A percentile compares a stretch with the other conserved stretches of the same genome.
phyloP scores from a whole-genome alignment of 2,329 filamentous ascomycete species.

The Malbranchea zuffiana region DNA sequence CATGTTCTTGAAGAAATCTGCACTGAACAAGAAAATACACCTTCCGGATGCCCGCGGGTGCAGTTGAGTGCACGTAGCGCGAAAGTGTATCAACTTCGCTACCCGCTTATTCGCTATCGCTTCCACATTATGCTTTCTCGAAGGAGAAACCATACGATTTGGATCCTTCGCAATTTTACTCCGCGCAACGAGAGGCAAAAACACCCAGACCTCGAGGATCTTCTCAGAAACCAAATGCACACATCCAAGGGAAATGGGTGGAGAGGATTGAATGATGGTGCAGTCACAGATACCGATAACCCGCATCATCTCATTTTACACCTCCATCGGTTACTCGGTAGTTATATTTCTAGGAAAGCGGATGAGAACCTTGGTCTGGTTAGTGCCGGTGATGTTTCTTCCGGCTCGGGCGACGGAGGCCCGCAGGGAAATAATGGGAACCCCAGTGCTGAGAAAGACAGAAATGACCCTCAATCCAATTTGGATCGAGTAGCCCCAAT shows the following conservation, averaged over 20 bases:
- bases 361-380: too few species aligned
- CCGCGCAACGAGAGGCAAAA: constrained; percentile 13
- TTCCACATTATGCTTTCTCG: constrained; percentile 25
- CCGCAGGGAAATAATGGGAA: too few species aligned
- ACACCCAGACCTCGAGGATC: constrained; percentile 17
- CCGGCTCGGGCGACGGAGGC: too few species aligned
- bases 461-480: too few species aligned
- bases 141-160: constrained; percentile 23
- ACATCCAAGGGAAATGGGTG: constrained; percentile 29
- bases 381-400: too few species aligned
- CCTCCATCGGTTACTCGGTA: constrained; percentile 11
- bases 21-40: constrained; percentile 17
- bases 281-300: constrained; percentile 24
- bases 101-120: constrained; percentile 23
- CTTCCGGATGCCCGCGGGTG: constrained; percentile 17
- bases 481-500: too few species aligned
- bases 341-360: constrained; percentile 4
- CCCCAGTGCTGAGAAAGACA: too few species aligned
- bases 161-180: constrained; percentile 26
- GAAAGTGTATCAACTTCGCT: constrained; percentile 27
- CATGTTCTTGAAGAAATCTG: constrained; percentile 28
- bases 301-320: constrained; percentile 24
- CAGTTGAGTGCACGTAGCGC: constrained; percentile 29
- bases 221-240: constrained; percentile 26
- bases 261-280: constrained; percentile 31